phyloP scores from a whole-genome alignment of 768 basidiomycete genomes.

The Boletus sp. region DNA sequence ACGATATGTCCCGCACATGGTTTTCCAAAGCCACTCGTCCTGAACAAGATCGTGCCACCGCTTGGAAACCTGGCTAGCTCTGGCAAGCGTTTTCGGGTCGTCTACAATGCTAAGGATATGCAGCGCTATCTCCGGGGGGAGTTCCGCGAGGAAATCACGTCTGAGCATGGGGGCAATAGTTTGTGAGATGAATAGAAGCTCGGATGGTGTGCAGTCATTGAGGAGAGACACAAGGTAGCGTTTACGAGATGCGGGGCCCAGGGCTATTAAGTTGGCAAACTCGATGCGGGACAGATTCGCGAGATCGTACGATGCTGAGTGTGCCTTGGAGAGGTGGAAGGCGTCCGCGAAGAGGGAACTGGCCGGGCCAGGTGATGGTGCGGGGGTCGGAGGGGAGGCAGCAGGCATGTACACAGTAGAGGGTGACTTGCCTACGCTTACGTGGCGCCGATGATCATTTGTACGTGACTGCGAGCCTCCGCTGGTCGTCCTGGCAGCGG shows the following conservation, averaged over 20 bases:
- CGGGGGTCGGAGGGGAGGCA: conserved; percentile 58
- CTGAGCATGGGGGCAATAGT: conserved; percentile 63
- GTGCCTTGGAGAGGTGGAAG: conserved; percentile 19
- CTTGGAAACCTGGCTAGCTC: conserved; percentile 66
- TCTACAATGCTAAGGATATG: conserved; percentile 76
- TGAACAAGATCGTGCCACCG: conserved; percentile 66
- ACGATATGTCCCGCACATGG: conserved; percentile 60
- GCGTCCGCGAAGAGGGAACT: conserved; percentile 41
- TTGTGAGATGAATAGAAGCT: conserved; percentile 64
- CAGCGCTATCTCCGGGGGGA: conserved; percentile 69
- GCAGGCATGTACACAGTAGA: conserved; percentile 50
- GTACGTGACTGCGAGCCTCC: conserved; percentile 11
- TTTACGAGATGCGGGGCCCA: conserved; percentile 42
- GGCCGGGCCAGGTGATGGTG: conserved; percentile 55
- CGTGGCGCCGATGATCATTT: conserved; percentile 15
- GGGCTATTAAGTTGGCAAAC: conserved; percentile 31
- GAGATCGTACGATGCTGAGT: conserved; percentile 17
- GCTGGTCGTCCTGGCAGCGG: neutral
- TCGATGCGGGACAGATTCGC: conserved; percentile 30
- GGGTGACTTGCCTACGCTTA: conserved; percentile 15
- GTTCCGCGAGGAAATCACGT: conserved; percentile 53
- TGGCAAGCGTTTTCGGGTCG: conserved; percentile 65
- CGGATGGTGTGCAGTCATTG: conserved; percentile 51
- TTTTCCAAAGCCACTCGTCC: conserved; percentile 80
- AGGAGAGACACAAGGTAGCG: conserved; percentile 52